Conservation (phyloP, 2,329 filamentous ascomycete species). For the Apiospora pterosperma region DNA sequence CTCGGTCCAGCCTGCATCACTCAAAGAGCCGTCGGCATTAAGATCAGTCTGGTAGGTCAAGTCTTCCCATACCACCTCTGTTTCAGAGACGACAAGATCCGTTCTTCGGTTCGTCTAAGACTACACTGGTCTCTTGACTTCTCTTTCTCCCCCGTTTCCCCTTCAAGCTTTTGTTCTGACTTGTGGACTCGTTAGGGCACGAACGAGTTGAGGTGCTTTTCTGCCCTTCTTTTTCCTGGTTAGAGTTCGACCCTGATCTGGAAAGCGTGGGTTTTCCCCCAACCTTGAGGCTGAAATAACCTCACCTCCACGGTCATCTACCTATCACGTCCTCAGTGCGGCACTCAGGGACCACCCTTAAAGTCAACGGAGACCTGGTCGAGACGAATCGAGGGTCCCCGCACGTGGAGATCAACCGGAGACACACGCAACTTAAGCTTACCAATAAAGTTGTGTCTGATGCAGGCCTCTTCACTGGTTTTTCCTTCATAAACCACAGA, state of each 20-base stretch:
- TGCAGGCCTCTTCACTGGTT: too few relatives aligned
- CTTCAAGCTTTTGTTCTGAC: background rate
- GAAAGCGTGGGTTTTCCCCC: background rate
- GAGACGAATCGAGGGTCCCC: background rate
- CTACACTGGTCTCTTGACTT: background rate
- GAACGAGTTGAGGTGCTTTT: background rate
- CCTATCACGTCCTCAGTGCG: background rate
- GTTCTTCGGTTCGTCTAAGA: background rate
- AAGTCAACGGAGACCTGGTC: background rate
- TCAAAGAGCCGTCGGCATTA: background rate
- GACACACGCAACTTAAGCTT: background rate
- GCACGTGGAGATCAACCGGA: background rate
- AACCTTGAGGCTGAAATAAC: background rate
- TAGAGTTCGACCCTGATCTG: background rate
- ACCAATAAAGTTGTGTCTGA: background rate
- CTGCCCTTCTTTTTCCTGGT: background rate
- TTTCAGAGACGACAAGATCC: background rate
- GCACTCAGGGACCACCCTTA: background rate
- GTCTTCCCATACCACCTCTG: background rate
- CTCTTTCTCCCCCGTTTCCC: background rate
- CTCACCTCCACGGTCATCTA: background rate
- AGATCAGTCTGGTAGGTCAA: background rate
- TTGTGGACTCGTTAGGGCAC: background rate
- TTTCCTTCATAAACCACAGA: background rate
- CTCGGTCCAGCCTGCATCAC: background rate